Percentiles rank a stretch among this genome's conserved stretches.
Conservation (phyloP, 2,329 filamentous ascomycete genomes). For the Stemphylium beticola region DNA sequence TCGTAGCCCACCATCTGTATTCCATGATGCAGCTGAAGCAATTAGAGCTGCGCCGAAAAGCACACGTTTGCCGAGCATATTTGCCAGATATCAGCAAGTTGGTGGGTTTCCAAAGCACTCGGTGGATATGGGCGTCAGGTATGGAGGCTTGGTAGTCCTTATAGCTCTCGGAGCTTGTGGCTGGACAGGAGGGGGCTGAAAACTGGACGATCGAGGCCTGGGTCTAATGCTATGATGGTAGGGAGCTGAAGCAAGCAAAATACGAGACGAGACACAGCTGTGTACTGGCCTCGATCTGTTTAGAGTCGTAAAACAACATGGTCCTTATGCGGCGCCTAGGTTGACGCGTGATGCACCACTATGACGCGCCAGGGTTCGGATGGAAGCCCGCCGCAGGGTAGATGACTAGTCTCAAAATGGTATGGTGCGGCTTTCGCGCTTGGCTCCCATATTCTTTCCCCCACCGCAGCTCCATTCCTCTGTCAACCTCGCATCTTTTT, state of each 20-base stretch:
- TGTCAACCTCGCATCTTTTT: no score
- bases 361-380: constrained; percentile 16
- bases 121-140: not conserved
- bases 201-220: not conserved
- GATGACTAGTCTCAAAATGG: constrained; percentile 3
- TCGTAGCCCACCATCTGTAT: constrained; percentile 36
- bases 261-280: not conserved
- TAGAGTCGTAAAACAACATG: not conserved
- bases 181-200: constrained; percentile 3
- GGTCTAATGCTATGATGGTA: not conserved
- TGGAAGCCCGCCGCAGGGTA: not conserved
- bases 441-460: no score
- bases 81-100: not conserved
- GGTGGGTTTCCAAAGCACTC: not conserved
- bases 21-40: constrained; percentile 34
- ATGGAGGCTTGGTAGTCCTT: not conserved
- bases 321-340: not conserved
- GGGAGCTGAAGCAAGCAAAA: not conserved
- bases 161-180: constrained; percentile 1
- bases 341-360: constrained; percentile 11
- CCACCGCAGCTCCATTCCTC: no score
- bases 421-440: not conserved
- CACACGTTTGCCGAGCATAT: not conserved
- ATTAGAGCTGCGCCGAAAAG: constrained; percentile 18
- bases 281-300: not conserved